phyloP scores from a whole-genome alignment of 2,329 filamentous ascomycete genomes.

The Clonostachys rosea region DNA sequence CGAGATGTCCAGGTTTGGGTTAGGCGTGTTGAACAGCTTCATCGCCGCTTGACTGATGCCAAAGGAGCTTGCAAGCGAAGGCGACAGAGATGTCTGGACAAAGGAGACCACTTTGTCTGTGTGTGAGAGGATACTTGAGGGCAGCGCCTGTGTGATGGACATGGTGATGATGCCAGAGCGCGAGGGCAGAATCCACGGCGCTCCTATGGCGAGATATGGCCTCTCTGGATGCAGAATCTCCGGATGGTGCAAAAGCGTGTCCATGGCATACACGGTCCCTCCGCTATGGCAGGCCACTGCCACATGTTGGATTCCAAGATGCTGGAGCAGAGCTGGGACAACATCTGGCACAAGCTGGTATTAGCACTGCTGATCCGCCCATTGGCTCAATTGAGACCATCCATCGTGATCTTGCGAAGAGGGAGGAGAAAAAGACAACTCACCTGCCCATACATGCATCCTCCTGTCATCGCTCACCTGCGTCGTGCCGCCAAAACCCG shows the following conservation, averaged over 20 bases:
- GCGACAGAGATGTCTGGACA: not conserved
- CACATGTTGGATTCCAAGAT: slow-evolving; percentile 21
- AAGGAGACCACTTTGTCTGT: not conserved
- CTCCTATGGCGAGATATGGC: slow-evolving; percentile 17
- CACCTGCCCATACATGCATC: slow-evolving; percentile 18
- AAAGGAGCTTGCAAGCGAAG: not conserved
- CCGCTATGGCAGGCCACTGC: slow-evolving; percentile 19
- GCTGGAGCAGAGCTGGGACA: slow-evolving; percentile 20
- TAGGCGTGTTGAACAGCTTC: slow-evolving; percentile 1
- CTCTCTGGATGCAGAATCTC: slow-evolving; percentile 13
- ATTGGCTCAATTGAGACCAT: too few species aligned
- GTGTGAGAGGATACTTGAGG: not conserved
- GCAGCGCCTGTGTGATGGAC: slow-evolving; percentile 11
- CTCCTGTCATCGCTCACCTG: slow-evolving; percentile 10
- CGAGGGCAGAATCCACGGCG: slow-evolving; percentile 21
- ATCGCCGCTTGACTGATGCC: not conserved
- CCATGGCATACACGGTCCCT: slow-evolving; percentile 21
- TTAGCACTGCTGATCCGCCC: too few species aligned
- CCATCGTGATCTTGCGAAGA: too few species aligned
- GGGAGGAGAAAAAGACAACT: slow-evolving; percentile 13
- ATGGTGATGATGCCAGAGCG: slow-evolving; percentile 13
- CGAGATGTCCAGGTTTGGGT: not conserved
- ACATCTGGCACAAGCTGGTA: too few species aligned
- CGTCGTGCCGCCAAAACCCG: slow-evolving; percentile 27
- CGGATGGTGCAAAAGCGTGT: slow-evolving; percentile 19